Base-by-base conservation (phyloP, 306 rosid species). In the Trifolium dubium region DNA sequence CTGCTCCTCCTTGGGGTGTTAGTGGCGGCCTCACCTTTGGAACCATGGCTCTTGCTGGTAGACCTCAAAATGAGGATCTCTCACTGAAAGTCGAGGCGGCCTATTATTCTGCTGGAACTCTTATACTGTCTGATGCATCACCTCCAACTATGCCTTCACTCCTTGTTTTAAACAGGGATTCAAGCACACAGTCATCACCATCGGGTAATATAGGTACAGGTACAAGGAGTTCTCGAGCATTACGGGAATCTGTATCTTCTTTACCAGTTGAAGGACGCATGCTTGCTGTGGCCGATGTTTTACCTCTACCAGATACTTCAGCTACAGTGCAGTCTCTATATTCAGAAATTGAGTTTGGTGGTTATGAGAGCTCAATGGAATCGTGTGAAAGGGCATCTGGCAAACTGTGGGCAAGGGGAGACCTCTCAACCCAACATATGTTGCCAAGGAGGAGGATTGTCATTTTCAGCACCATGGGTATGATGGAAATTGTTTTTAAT, bases 361-460 rank as follows among this genome's bases (percentile, higher is more conserved):
- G 89, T 76, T 84, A 77, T 71, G 99, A 82, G 72, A 82, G 80
- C 81, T 82, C 84, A n/a, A 80, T 77, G 67, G 98, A 85, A 73
- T 89, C 85, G 8, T 84, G 76, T 83, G 98, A 89, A 81, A 87
- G 84, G 85, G 89, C 80, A 40, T 85, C 90, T 67, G 92, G 86
- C 64, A 93, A 89, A 78, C 96, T 94, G 30, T 94, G 97, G 97
- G 95, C 97, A 19, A 87, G 97, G 85, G 95, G 99, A 53, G 99
- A 94, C 77, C 96, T 94, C 67, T 86, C 96, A 79, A 92, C 92
- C 80, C 99, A 94, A 77, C 96, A 89, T 80, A 91, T 94, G 80
- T 83, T 94, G 77, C 97, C 99, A 62, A 89, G 97, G 82, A 91
- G 99, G 83, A 86, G 96, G 77, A 83, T 94, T 73, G 83, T 88